These are phyloP conservation scores for Penicillium lividum DNA, from an alignment of 495 filamentous ascomycete species.

Conservation along the genomic window DNA sequence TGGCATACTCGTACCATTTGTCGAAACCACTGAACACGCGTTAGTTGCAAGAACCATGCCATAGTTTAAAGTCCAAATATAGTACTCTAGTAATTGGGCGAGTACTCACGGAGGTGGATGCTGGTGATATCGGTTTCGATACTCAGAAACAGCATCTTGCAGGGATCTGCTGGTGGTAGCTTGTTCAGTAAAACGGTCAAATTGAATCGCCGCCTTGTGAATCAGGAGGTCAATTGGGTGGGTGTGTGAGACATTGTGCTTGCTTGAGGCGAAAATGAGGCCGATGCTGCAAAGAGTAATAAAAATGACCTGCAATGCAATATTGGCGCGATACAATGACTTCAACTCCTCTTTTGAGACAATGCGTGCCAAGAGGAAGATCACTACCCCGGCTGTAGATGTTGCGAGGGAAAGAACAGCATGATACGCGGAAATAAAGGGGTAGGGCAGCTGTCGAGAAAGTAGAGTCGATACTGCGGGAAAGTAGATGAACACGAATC, in stretches of 20 bases:
- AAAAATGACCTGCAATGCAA: constrained; percentile 31
- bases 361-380: constrained; percentile 34
- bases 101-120: constrained; percentile 48
- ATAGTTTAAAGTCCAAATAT: too few relatives aligned
- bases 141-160: constrained; percentile 41
- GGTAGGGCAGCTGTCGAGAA: constrained; percentile 37
- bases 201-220: constrained; percentile 37
- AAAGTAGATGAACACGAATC: constrained; percentile 37
- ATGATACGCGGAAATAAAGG: constrained; percentile 27
- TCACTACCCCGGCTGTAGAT: constrained; percentile 24
- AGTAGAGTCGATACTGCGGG: constrained; percentile 27
- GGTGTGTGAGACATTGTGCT: constrained; percentile 29
- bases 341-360: constrained; percentile 34
- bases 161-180: constrained; percentile 41
- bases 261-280: constrained; percentile 31
- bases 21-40: constrained; percentile 35
- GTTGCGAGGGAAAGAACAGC: constrained; percentile 19
- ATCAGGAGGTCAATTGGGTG: constrained; percentile 55
- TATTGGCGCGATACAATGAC: constrained; percentile 32
- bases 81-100: too few relatives aligned
- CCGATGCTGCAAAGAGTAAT: constrained; percentile 28
- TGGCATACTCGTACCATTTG: constrained; percentile 76
- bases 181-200: constrained; percentile 36
- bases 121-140: constrained; percentile 46
- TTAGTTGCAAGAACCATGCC: constrained; percentile 13